These are phyloP conservation scores for Theileria parva DNA, from an alignment of 169 alveolate genomes.

Conservation along the genomic window DNA sequence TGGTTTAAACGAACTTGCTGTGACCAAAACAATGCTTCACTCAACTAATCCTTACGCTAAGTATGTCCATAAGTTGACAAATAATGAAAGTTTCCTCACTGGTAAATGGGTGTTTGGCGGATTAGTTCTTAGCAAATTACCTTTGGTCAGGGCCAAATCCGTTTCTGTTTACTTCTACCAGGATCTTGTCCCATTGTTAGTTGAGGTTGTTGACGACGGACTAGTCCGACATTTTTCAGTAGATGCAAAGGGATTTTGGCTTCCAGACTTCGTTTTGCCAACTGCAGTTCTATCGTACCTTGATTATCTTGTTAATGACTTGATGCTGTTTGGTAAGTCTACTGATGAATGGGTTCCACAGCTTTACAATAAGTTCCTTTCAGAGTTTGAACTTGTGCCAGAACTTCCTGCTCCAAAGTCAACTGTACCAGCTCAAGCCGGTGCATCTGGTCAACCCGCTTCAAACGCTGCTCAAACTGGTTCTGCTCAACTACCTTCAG, in stretches of 20 bases:
- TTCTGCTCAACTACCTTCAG: background rate
- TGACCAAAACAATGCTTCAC: background rate
- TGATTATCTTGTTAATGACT: background rate
- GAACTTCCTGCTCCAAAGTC: background rate
- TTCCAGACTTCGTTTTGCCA: background rate
- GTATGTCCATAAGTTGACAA: conserved; percentile 6
- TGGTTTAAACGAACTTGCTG: background rate
- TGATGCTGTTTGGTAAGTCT: background rate
- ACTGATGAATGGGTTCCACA: conserved; percentile 7
- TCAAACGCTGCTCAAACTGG: background rate
- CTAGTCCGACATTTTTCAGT: background rate
- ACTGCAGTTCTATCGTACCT: conserved; percentile 3
- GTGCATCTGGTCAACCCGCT: background rate
- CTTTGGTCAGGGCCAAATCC: background rate
- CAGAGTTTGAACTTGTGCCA: background rate
- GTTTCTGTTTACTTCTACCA: conserved; percentile 14
- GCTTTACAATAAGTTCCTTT: background rate
- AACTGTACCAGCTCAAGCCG: background rate
- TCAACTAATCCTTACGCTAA: conserved; percentile 4
- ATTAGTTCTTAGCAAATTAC: background rate
- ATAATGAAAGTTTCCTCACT: background rate
- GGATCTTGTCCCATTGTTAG: background rate
- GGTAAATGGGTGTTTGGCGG: conserved; percentile 5
- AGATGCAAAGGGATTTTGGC: conserved; percentile 13
- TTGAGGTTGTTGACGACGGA: background rate